Conservation (phyloP, 495 filamentous ascomycete species). For the Acidiella bohemica region DNA sequence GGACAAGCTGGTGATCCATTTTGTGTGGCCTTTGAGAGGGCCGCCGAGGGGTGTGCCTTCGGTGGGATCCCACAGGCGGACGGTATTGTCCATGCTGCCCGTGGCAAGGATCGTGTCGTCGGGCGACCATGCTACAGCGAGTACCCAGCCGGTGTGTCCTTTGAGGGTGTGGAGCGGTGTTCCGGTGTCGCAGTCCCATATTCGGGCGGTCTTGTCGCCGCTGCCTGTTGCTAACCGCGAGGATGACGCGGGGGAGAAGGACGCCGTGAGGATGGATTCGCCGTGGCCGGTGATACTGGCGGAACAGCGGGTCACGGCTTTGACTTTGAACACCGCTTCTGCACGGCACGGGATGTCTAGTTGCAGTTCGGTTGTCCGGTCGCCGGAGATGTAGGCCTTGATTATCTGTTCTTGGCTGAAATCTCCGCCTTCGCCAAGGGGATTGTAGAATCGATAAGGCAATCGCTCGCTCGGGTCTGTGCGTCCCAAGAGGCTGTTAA, state of each 20-base stretch:
- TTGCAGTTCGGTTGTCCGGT: conserved; percentile 13
- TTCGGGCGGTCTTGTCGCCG: conserved; percentile 79
- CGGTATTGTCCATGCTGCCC: conserved; percentile 84
- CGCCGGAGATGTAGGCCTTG: conserved; percentile 16
- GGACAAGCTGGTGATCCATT: conserved; percentile 74
- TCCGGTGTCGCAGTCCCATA: conserved; percentile 94
- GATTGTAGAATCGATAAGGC: conserved; percentile 63
- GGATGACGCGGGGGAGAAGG: conserved; percentile 74
- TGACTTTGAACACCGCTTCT: conserved; percentile 88
- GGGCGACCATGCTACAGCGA: conserved; percentile 75
- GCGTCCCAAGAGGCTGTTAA: conserved; percentile 67
- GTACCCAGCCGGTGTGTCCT: conserved; percentile 87
- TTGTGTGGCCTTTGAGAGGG: conserved; percentile 76
- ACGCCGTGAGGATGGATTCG: conserved; percentile 74
- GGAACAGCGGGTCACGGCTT: conserved; percentile 78
- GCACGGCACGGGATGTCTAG: conserved; percentile 28
- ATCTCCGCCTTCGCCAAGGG: conserved; percentile 16
- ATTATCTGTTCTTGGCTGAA: conserved; percentile 19
- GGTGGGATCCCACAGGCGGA: conserved; percentile 79
- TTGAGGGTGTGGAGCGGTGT: conserved; percentile 82
- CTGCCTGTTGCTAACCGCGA: conserved; percentile 76
- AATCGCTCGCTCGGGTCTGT: conserved; percentile 65
- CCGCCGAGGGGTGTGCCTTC: conserved; percentile 64
- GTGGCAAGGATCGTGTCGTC: conserved; percentile 74
- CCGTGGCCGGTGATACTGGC: conserved; percentile 84